These are phyloP conservation scores for Solioccasus polychromus DNA, from an alignment of 768 basidiomycete species.

Conservation along the genomic window DNA sequence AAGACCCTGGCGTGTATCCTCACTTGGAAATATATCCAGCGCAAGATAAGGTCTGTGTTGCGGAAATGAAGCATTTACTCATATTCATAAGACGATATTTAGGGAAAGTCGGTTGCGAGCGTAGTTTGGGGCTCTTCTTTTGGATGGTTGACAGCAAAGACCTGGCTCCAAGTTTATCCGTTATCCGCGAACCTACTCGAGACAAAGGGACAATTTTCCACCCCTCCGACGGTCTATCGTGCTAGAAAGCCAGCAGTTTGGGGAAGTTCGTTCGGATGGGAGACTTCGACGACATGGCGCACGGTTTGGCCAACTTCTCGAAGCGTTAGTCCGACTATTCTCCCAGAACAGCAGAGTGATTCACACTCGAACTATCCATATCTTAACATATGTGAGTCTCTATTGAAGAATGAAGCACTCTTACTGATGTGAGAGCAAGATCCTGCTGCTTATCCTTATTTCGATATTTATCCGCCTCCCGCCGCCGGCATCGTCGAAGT, in stretches of 20 bases:
- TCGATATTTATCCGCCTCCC: slow-evolving; percentile 38
- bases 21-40: slow-evolving; percentile 40
- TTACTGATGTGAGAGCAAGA: slow-evolving; percentile 33
- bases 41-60: slow-evolving; percentile 7
- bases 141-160: slow-evolving; percentile 17
- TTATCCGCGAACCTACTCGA: too few species aligned
- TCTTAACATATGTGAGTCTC: slow-evolving; percentile 27
- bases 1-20: slow-evolving; percentile 42
- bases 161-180: slow-evolving; percentile 20
- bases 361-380: slow-evolving; percentile 22
- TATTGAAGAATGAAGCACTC: background rate
- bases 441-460: slow-evolving; percentile 38
- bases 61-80: background rate
- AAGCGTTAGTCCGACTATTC: background rate
- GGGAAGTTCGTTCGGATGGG: slow-evolving; percentile 25
- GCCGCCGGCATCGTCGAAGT: background rate
- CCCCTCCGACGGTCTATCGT: slow-evolving; percentile 50
- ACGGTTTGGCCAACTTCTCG: slow-evolving; percentile 16
- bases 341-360: slow-evolving; percentile 3
- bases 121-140: slow-evolving; percentile 17
- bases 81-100: slow-evolving; percentile 3
- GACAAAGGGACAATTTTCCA: too few species aligned
- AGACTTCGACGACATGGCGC: slow-evolving; percentile 14
- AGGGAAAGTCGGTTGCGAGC: slow-evolving; percentile 5
- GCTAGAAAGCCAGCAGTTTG: slow-evolving; percentile 46